phyloP scores from a whole-genome alignment of 2,329 filamentous ascomycete species.

The Bipolaris oryzae region DNA sequence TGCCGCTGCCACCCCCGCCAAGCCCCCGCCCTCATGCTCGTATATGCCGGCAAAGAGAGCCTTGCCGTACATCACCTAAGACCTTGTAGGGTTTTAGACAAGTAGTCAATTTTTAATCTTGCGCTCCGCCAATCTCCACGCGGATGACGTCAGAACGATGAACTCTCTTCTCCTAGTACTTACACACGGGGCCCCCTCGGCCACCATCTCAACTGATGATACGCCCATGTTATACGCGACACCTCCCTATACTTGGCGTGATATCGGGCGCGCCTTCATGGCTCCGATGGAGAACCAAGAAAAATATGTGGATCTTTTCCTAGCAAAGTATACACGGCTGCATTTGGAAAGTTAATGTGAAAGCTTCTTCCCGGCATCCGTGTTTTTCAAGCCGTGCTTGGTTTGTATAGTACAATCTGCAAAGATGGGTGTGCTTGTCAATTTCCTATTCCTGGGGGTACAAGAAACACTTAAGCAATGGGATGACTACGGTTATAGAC shows the following conservation, averaged over 20 bases:
- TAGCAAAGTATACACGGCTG: no score
- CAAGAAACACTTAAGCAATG: constrained; percentile 5
- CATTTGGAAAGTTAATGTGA: neutral
- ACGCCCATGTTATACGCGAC: no score
- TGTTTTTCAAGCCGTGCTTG: neutral
- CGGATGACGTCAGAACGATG: neutral
- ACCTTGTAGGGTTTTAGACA: constrained; percentile 2
- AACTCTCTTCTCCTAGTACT: neutral
- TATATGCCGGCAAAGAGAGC: constrained; percentile 2
- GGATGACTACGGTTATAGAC: neutral
- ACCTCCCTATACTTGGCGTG: no score
- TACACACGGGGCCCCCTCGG: no score
- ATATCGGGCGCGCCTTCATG: neutral
- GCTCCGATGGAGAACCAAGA: neutral
- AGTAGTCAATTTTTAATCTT: constrained; percentile 6
- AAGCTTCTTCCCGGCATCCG: neutral
- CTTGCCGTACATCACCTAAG: neutral
- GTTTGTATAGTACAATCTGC: neutral
- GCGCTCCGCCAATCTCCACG: constrained; percentile 2
- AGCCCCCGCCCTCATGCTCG: neutral
- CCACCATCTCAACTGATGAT: no score
- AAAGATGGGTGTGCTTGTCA: neutral
- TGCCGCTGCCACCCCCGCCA: constrained; percentile 5
- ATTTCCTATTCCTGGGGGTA: neutral
- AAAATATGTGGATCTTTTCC: neutral